A percentile compares a stretch with the other conserved stretches of the same genome.
Conservation (phyloP, 441 rosid species). For the Populus tomentosa region DNA sequence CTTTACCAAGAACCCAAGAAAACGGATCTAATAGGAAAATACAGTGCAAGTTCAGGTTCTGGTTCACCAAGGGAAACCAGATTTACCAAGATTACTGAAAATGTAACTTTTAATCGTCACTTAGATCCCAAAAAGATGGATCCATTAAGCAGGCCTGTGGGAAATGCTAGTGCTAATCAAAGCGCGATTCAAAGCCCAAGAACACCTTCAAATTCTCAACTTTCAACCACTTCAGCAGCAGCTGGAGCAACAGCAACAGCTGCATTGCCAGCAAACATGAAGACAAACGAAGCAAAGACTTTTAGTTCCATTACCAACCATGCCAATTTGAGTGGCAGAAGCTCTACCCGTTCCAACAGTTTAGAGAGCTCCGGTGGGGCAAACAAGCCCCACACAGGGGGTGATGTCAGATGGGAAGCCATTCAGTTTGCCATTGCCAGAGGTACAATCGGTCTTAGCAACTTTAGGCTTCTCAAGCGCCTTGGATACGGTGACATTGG, state of each 20-base stretch:
- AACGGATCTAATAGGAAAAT: conserved; percentile 10
- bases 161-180: conserved; percentile 23
- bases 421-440: no score
- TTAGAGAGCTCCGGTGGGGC: conserved; percentile 50
- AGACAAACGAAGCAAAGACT: conserved; percentile 21
- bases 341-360: conserved; percentile 47
- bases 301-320: conserved; percentile 21
- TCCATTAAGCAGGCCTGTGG: conserved; percentile 23
- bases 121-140: conserved; percentile 46
- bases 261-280: conserved; percentile 24
- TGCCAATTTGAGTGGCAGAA: conserved; percentile 6
- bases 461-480: no score
- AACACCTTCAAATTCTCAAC: conserved; percentile 20
- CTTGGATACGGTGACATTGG: no score
- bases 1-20: conserved; percentile 7
- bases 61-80: conserved; percentile 6
- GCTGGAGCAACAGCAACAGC: neutral
- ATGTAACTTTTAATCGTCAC: conserved; percentile 14
- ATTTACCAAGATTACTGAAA: conserved; percentile 13
- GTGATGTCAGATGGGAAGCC: conserved; percentile 79
- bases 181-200: conserved; percentile 27
- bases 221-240: conserved; percentile 17
- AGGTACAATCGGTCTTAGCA: no score
- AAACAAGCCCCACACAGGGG: conserved; percentile 78
- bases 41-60: neutral